phyloP scores from a whole-genome alignment of 495 filamentous ascomycete genomes.

The Staphylotrichum longicolle region DNA sequence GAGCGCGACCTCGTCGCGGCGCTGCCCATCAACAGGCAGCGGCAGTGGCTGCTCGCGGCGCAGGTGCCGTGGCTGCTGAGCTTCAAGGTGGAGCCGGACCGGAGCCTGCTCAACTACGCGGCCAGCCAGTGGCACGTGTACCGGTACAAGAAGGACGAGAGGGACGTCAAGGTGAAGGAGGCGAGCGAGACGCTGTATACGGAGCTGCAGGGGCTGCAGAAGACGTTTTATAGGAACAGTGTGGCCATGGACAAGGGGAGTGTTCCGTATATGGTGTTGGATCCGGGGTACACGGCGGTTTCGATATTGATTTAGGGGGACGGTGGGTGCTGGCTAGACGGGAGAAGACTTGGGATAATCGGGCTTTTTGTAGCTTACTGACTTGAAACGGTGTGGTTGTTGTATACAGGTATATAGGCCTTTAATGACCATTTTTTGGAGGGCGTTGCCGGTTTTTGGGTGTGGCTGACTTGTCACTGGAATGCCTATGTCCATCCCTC shows the following conservation, averaged over 20 bases:
- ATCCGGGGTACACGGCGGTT: constrained; percentile 42
- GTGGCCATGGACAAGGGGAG: constrained; percentile 35
- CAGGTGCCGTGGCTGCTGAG: constrained; percentile 48
- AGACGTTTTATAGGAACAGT: constrained; percentile 26
- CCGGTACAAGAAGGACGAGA: constrained; percentile 21
- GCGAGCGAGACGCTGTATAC: constrained; percentile 29
- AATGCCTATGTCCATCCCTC: no score
- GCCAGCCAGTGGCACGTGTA: constrained; percentile 35
- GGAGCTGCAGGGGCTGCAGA: constrained; percentile 30
- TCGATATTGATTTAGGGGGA: constrained; percentile 36
- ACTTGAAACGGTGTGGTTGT: no score
- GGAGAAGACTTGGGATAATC: no score
- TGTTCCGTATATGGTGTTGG: constrained; percentile 43
- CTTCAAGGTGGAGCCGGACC: constrained; percentile 42
- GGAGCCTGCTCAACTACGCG: constrained; percentile 41
- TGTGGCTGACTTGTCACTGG: no score
- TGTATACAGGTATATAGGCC: no score
- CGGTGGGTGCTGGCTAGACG: no score
- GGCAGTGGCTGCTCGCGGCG: constrained; percentile 43
- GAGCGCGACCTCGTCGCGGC: constrained; percentile 41
- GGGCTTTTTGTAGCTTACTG: no score
- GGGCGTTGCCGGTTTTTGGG: no score
- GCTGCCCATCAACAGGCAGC: constrained; percentile 41
- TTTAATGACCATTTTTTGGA: no score
- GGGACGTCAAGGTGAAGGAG: constrained; percentile 23